phyloP scores from a whole-genome alignment of 108 stramenopile genomes.

The Cyclotella atomus region DNA sequence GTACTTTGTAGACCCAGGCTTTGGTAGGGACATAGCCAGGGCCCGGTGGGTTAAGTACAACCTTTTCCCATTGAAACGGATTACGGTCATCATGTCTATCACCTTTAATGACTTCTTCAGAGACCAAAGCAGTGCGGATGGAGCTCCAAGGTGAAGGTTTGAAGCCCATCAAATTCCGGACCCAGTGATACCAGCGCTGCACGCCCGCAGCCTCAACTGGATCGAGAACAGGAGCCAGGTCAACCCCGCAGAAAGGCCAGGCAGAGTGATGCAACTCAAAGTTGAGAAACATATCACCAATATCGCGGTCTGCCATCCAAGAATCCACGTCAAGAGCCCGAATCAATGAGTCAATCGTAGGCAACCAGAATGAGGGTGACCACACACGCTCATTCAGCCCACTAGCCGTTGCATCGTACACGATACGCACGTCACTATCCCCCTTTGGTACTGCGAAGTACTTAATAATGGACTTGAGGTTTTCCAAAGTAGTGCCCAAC shows the following conservation, averaged over 20 bases:
- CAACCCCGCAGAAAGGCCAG: constrained; percentile 9
- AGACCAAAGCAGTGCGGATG: constrained; percentile 14
- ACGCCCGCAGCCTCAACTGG: neutral
- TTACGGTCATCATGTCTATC: constrained; percentile 18
- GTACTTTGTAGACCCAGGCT: constrained; percentile 3
- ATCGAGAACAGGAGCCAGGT: constrained; percentile 7
- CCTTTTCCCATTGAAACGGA: constrained; percentile 17
- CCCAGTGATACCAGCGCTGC: constrained; percentile 32
- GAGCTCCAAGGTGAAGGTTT: constrained; percentile 30
- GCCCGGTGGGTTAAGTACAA: constrained; percentile 1
- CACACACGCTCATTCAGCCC: constrained; percentile 44
- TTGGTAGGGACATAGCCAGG: constrained; percentile 7
- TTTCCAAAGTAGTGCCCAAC: neutral
- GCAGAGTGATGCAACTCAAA: constrained; percentile 16
- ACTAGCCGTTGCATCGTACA: constrained; percentile 39
- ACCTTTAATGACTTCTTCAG: constrained; percentile 28
- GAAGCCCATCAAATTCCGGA: constrained; percentile 36
- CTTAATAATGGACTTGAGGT: constrained; percentile 1
- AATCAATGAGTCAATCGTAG: constrained; percentile 22
- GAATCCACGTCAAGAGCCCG: constrained; percentile 15
- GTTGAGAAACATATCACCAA: constrained; percentile 49
- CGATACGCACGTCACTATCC: constrained; percentile 20
- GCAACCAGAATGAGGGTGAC: constrained; percentile 46
- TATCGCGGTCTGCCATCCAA: constrained; percentile 26
- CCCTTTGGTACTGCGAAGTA: constrained; percentile 46